Evolutionary conservation across 164 flowering plant genomes (phyloP).

Genomic region (Hamamelis virginiana): DNA sequence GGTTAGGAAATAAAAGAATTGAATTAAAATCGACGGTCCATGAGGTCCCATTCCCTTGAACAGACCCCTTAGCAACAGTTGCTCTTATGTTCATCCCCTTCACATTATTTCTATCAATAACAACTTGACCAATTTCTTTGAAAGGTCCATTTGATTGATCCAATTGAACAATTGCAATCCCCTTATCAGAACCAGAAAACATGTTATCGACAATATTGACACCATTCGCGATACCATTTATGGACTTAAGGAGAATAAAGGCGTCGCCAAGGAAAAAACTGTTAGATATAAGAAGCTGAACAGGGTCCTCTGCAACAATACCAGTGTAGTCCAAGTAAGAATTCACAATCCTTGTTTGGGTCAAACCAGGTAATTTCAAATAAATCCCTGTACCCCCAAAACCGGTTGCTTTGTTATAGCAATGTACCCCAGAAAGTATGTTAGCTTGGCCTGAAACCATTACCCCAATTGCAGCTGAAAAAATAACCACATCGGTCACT

Average conservation of each 20-base stretch:
- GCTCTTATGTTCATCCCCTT: conserved; percentile 56
- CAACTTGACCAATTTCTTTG: conserved; percentile 55
- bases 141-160: conserved; percentile 60
- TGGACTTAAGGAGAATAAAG: conserved; percentile 55
- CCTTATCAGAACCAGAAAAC: conserved; percentile 62
- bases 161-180: conserved; percentile 66
- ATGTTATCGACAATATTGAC: conserved; percentile 77
- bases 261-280: conserved; percentile 88
- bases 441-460: conserved; percentile 79
- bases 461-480: conserved; percentile 67
- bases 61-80: conserved; percentile 55
- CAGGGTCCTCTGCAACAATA: conserved; percentile 91
- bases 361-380: conserved; percentile 52
- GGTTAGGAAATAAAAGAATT: conserved; percentile 59
- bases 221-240: conserved; percentile 58
- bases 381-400: conserved; percentile 91
- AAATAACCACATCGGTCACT: conserved; percentile 74
- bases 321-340: conserved; percentile 87
- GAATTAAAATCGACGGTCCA: conserved; percentile 66
- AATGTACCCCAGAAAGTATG: conserved; percentile 72
- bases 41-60: conserved; percentile 53
- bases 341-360: conserved; percentile 80
- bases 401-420: conserved; percentile 90
- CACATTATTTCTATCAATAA: conserved; percentile 66
- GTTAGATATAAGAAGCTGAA: conserved; percentile 62